A percentile compares a stretch with the other conserved stretches of the same genome.
phyloP scores from a whole-genome alignment of 805 yeast species.

The Candida quercuum region DNA sequence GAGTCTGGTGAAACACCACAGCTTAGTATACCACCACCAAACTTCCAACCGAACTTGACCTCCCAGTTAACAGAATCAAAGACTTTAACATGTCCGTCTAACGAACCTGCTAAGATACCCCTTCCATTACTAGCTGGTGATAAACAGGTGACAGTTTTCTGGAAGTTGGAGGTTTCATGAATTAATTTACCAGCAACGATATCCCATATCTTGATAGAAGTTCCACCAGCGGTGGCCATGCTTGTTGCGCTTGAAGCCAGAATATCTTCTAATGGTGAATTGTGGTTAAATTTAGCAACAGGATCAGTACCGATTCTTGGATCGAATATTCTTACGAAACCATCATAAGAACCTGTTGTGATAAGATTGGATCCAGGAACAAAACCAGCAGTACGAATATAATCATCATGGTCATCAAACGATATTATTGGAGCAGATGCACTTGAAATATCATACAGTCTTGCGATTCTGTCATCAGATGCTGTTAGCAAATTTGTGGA shows the following conservation, averaged over 20 bases:
- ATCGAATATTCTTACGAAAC: constrained; percentile 77
- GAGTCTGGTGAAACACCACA: constrained; percentile 85
- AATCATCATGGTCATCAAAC: constrained; percentile 77
- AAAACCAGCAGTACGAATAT: constrained; percentile 76
- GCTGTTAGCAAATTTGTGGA: constrained; percentile 79
- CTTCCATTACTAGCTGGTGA: constrained; percentile 60
- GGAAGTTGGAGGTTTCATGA: constrained; percentile 77
- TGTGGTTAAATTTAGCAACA: constrained; percentile 63
- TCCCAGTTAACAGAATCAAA: constrained; percentile 80
- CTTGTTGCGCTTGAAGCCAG: constrained; percentile 66
- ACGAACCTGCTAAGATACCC: constrained; percentile 87
- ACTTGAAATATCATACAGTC: constrained; percentile 84
- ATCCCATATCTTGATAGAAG: constrained; percentile 88
- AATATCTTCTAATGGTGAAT: constrained; percentile 80
- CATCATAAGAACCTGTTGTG: constrained; percentile 95
- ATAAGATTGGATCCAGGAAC: constrained; percentile 76
- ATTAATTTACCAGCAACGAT: constrained; percentile 68
- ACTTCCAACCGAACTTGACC: constrained; percentile 96
- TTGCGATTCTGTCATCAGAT: constrained; percentile 82
- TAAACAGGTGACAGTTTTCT: constrained; percentile 87
- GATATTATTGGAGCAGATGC: constrained; percentile 66
- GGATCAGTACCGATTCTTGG: constrained; percentile 56
- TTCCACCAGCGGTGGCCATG: constrained; percentile 76
- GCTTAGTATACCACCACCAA: constrained; percentile 86
- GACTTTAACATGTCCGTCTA: constrained; percentile 96